Conservation (phyloP, 257 asterid species). For the Paulownia fortunei region DNA sequence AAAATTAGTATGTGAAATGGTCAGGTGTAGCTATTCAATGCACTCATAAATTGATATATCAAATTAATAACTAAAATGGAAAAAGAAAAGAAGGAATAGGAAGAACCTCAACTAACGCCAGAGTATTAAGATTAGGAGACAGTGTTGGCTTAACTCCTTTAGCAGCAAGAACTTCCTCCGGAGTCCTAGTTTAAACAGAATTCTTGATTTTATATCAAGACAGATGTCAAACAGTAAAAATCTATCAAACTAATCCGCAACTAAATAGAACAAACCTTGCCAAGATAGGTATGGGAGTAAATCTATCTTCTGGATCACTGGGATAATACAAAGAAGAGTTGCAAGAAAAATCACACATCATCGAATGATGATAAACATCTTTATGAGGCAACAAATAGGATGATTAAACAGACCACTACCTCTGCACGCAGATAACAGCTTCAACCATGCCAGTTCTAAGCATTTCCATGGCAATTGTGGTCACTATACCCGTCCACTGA, state of each 20-base stretch:
- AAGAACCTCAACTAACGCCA: constrained; percentile 92
- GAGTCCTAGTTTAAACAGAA: constrained; percentile 67
- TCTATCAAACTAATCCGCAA: not conserved
- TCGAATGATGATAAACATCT: constrained; percentile 22
- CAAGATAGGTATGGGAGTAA: constrained; percentile 84
- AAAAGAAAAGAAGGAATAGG: constrained; percentile 31
- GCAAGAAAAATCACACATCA: constrained; percentile 23
- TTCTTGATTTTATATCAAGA: constrained; percentile 11
- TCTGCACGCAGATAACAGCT: constrained; percentile 97
- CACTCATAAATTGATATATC: constrained; percentile 6
- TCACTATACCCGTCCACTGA: constrained; percentile 99
- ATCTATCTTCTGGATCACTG: constrained; percentile 98
- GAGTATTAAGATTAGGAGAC: constrained; percentile 94
- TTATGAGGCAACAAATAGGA: constrained; percentile 15
- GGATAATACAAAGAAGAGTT: constrained; percentile 24
- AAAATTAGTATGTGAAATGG: constrained; percentile 13
- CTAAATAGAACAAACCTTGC: constrained; percentile 68
- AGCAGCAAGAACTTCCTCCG: constrained; percentile 97
- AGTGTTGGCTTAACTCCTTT: constrained; percentile 97
- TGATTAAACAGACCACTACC: constrained; percentile 47
- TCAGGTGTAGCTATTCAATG: not conserved
- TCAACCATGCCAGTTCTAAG: constrained; percentile 91
- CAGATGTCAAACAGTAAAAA: constrained; percentile 12
- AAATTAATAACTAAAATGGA: constrained; percentile 9
- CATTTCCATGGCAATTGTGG: constrained; percentile 97